A percentile compares a stretch with the other conserved stretches of the same genome.
Conservation (phyloP, 164 flowering plant species). For the Aristolochia californica region DNA sequence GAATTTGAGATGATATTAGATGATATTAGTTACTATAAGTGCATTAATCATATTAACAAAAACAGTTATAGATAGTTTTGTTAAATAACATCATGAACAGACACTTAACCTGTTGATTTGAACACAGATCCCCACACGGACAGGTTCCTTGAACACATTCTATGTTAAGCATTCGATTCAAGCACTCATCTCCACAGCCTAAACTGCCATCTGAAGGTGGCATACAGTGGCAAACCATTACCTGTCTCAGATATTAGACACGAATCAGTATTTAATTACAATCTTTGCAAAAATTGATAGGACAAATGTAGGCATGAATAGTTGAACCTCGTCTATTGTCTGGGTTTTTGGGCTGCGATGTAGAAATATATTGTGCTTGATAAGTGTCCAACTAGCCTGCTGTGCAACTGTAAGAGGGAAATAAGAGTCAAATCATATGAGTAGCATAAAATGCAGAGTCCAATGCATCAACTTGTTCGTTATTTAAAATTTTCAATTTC, state of each 20-base stretch:
- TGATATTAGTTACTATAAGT: not conserved
- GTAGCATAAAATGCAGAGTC: no score
- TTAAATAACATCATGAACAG: constrained; percentile 3
- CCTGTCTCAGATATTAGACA: constrained; percentile 24
- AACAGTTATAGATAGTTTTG: not conserved
- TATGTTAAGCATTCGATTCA: constrained; percentile 92
- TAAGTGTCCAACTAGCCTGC: constrained; percentile 45
- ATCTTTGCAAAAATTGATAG: not conserved
- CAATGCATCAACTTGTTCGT: no score
- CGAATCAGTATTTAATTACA: not conserved
- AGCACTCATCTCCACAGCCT: constrained; percentile 86
- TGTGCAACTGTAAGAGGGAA: constrained; percentile 32
- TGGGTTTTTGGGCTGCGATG: constrained; percentile 78
- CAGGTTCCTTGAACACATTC: constrained; percentile 91
- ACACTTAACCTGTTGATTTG: constrained; percentile 75
- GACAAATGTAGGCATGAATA: not conserved
- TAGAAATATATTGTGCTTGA: constrained; percentile 60
- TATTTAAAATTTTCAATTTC: no score
- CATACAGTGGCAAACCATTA: constrained; percentile 97
- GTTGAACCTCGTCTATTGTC: constrained; percentile 83
- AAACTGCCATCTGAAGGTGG: constrained; percentile 45
- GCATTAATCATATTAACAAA: not conserved
- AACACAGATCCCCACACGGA: constrained; percentile 87
- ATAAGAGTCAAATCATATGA: not conserved
- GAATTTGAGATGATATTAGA: not conserved